Base-by-base conservation (phyloP, 164 flowering plant genomes). In the Protea cynaroides region DNA sequence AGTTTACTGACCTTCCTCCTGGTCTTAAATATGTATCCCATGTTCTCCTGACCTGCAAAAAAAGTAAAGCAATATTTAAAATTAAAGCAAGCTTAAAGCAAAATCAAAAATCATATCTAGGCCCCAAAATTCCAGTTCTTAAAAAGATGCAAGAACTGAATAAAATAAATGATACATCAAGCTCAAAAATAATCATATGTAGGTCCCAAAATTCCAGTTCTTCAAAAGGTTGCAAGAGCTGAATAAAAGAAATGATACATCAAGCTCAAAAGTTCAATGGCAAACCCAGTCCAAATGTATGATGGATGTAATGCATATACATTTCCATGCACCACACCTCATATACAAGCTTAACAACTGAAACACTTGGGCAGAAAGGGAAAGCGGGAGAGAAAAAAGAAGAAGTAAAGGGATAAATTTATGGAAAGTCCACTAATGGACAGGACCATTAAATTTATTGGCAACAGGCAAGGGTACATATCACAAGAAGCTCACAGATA, bases 21-120 rank as follows among this genome's bases (percentile, higher is more conserved):
- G 90, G 90, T 77, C 96, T 81, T 71, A 88, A 72, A 72, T 84
- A 94, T 46, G 90, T 89, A 89, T 94, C 99, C 99, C 99, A 94
- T 23, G 79, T 74, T 79, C 94, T 84, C 76, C 99, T 70, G 38
- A 91, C 96, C 99, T 94, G 85, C 83, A 84, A 14, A 17, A 12
- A 62, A 50, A 21, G 36, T 61, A 9, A n/a, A 55, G n/a, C 67
- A 62, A 37, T 8, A 69, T 49, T 52, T 46, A 34, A 47, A 53
- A 52, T 29, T 54, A 24, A 36, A 40, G 38, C 56, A 69, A 23
- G 34, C 34, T 29, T 54, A 24, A 36, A 4, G 18, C 8, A 10
- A 40, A 9, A 4, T n/a, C 29, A 25, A 51, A 8, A 24, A 49
- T 25, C 3, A 54, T 14, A 1, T 17, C 3, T n/a, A n/a, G 51